phyloP scores from a whole-genome alignment of 2,329 filamentous ascomycete species.

The Shiraia sp. region DNA sequence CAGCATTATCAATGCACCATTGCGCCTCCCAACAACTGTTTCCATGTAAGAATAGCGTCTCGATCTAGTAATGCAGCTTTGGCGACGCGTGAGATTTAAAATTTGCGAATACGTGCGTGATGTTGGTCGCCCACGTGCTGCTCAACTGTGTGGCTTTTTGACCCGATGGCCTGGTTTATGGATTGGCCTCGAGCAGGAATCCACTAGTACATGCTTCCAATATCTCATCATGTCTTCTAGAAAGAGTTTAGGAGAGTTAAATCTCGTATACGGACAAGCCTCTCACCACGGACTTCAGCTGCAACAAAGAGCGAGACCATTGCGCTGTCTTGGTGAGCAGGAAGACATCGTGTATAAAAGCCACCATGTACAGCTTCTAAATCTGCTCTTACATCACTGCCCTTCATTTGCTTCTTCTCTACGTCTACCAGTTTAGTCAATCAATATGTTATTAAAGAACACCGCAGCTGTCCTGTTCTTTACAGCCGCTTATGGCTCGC shows the following conservation, averaged over 20 bases:
- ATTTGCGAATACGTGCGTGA: slow-evolving; percentile 6
- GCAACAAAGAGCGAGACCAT: not conserved
- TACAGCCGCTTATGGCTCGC: slow-evolving; percentile 5
- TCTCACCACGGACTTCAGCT: not conserved
- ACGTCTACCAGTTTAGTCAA: too few species aligned
- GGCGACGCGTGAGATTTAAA: not conserved
- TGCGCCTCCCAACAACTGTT: not conserved
- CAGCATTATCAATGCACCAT: not conserved
- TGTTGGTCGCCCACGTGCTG: slow-evolving; percentile 11
- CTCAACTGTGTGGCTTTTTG: slow-evolving; percentile 15
- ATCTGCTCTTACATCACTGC: too few species aligned
- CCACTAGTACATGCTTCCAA: too few species aligned
- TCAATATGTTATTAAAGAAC: slow-evolving; percentile 4
- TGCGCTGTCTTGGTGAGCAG: too few species aligned
- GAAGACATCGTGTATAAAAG: too few species aligned
- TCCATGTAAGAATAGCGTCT: not conserved
- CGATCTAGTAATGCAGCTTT: not conserved
- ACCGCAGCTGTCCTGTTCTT: slow-evolving; percentile 7
- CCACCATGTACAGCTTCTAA: too few species aligned
- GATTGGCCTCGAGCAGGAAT: too few species aligned
- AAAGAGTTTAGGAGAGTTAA: not conserved
- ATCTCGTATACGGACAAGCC: not conserved
- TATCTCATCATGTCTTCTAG: slow-evolving; percentile 1
- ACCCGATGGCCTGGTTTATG: not conserved
- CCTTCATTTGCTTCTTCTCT: too few species aligned